Evolutionary conservation across 495 filamentous ascomycete species (phyloP), one percentile per base, ranked within the genome.

Genomic region (Melanomma pulvis-pyrius): DNA sequence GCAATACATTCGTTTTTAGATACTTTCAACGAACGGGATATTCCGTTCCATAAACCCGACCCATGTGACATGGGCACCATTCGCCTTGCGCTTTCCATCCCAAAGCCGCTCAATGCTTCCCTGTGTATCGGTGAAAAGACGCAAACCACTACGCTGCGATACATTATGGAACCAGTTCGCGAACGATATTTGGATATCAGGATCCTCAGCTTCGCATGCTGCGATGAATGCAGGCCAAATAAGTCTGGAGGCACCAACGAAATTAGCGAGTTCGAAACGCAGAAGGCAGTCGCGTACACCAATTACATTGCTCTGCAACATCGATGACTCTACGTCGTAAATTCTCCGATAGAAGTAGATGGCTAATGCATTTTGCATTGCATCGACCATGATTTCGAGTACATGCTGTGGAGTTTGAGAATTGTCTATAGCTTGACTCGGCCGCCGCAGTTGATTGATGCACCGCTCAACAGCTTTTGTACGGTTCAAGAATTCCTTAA

Each of bases 261-360:
- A 19, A n/a, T n/a, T 15, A 48, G 17, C 44, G 17, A 6, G 17
- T 24, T 48, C 44, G 44, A 19, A 48, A 4, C 17, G 44, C 17
- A 24, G 6, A n/a, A 48, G 44, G 22, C 17, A n/a, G 22, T 48
- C 44, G 6, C 17, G 22, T 19, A 24, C 22, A 6, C 17, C 44
- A 6, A 19, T n/a, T n/a, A 48, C 44, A 4, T 48, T 24, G 3
- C 22, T 24, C 44, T 48, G 44, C 17, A 48, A 15, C 44, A 48
- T 48, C 17, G 44, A 48, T 6, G 44, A n/a, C 5, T 48, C 44
- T 15, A 48, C 17, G 44, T 48, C 22, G 17, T 48, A 48, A 19
- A 48, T 48, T 24, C 44, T n/a, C 44, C 44, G 44, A n/a, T 48
- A 48, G 44, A 48, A 48, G 17, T 48, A 48, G 44, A 48, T 48